Evolutionary conservation across 345 rosid species (phyloP), one percentile per base, ranked within the genome.

Genomic region (Arabidopsis arenosa): DNA sequence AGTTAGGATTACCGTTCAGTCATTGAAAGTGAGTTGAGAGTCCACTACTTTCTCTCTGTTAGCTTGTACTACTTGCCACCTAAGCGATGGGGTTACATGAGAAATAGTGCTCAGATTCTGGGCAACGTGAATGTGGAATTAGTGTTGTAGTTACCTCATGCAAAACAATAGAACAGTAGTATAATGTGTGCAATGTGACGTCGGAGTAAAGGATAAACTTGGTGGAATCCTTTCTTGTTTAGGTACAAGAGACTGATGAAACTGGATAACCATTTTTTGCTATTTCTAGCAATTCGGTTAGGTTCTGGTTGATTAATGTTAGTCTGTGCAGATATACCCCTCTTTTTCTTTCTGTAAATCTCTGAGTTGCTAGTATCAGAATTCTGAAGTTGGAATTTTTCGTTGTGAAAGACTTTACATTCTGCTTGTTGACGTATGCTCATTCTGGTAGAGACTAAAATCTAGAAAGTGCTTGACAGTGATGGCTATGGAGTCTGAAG

Each of bases 401-500:
- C 8, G 0, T 28, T 5, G 8, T 35, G 14, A 37, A 28, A 26
- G 2, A 40, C 62, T 23, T 9, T 0, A 56, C 52, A 12, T 58
- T 53, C 13, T 47, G 17, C 48, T 18, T 43, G 33, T 11, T 58
- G 69, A 32, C 30, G 13, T 41, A 69, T 79, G 56, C 2, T 8
- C 1, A 33, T 40, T 39, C 51, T 26, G 63, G 47, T 61, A 6
- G 45, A 32, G 13, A 2, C 75, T 81, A 44, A 79, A 58, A 18
- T 55, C 33, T 37, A 14, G 21, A 39, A 56, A 72, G 14, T 57
- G 68, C 48, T 70, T 74, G 70, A 56, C 80, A 86, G 87, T 86
- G 56, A 75, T 82, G 80, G 77, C 85, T 53, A 86, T 86, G 89
- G 89, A 84, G 83, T 80, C 85, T 72, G 79, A 86, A 72, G 85